A percentile compares a stretch with the other conserved stretches of the same genome.
phyloP scores from a whole-genome alignment of 2,329 filamentous ascomycete genomes.

The Falciphora oryzae region DNA sequence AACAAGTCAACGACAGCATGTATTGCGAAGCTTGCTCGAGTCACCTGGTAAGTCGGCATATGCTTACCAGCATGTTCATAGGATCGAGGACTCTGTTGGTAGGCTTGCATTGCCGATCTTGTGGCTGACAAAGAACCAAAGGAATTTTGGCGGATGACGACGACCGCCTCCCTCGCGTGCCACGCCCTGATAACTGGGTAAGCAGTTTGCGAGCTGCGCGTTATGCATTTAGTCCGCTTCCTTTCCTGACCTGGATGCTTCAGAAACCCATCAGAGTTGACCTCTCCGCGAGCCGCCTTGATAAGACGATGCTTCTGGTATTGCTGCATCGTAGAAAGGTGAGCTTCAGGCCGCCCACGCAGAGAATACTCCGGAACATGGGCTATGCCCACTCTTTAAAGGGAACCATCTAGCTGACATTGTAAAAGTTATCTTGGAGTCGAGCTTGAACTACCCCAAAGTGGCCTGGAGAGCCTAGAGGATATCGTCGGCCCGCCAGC shows the following conservation, averaged over 20 bases:
- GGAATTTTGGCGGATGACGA: constrained; percentile 56
- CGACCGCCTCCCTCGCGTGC: constrained; percentile 50
- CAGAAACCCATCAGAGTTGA: constrained; percentile 38
- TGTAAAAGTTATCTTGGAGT: constrained; percentile 35
- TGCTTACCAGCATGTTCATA: neutral
- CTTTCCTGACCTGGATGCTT: neutral
- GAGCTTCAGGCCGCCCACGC: constrained; percentile 15
- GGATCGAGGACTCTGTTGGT: too few species aligned
- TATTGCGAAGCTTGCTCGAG: constrained; percentile 49
- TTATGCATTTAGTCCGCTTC: neutral
- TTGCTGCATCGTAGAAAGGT: constrained; percentile 50
- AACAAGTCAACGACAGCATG: constrained; percentile 28
- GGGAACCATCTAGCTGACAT: neutral
- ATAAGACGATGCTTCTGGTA: constrained; percentile 52
- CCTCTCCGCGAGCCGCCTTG: constrained; percentile 41
- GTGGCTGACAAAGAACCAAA: constrained; percentile 19
- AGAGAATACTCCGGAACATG: neutral
- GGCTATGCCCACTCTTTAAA: neutral
- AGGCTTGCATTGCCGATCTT: neutral
- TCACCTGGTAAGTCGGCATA: constrained; percentile 36
- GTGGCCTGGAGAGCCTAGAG: constrained; percentile 47
- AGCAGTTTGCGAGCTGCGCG: neutral
- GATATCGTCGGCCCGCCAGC: constrained; percentile 48
- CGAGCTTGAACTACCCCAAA: constrained; percentile 52
- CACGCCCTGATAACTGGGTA: constrained; percentile 51